These are phyloP conservation scores for Pseudocercospora musae DNA, from an alignment of 2,329 filamentous ascomycete genomes.

Conservation along the genomic window DNA sequence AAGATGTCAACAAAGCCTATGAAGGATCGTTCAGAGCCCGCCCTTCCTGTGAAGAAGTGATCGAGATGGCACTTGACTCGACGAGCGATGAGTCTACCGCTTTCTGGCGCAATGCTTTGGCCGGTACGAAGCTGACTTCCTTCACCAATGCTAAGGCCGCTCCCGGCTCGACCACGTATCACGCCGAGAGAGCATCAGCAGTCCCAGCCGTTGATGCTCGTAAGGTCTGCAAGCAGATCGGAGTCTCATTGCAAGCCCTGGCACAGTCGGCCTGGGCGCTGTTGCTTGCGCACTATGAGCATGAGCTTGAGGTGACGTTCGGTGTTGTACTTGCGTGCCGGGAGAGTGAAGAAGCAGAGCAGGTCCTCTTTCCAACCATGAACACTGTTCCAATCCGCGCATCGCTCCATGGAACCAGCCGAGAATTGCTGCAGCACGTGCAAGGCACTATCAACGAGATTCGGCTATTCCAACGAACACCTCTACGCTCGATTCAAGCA, in stretches of 20 bases:
- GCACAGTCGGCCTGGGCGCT: conserved; percentile 75
- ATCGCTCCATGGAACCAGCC: conserved; percentile 65
- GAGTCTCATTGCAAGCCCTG: conserved; percentile 71
- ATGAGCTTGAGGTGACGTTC: conserved; percentile 72
- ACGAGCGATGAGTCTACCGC: conserved; percentile 46
- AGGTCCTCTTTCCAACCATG: conserved; percentile 82
- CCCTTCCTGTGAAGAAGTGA: conserved; percentile 48
- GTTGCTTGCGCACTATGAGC: conserved; percentile 60
- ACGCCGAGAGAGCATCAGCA: conserved; percentile 47
- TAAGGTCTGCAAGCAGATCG: conserved; percentile 61
- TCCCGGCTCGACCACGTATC: conserved; percentile 33
- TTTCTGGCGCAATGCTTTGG: conserved; percentile 73
- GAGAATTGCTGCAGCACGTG: conserved; percentile 66
- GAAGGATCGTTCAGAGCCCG: conserved; percentile 4
- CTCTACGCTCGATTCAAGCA: conserved; percentile 67
- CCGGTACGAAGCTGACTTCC: conserved; percentile 44
- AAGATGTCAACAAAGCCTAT: conserved; percentile 67
- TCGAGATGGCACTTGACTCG: conserved; percentile 54
- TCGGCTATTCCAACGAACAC: conserved; percentile 71
- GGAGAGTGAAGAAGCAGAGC: conserved; percentile 66
- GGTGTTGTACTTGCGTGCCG: conserved; percentile 81
- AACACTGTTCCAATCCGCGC: conserved; percentile 77
- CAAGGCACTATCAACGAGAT: conserved; percentile 67
- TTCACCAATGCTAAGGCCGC: conserved; percentile 38
- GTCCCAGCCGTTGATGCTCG: conserved; percentile 45